Evolutionary conservation across 495 filamentous ascomycete species (phyloP).

Genomic region (Talaromyces wortmannii): DNA sequence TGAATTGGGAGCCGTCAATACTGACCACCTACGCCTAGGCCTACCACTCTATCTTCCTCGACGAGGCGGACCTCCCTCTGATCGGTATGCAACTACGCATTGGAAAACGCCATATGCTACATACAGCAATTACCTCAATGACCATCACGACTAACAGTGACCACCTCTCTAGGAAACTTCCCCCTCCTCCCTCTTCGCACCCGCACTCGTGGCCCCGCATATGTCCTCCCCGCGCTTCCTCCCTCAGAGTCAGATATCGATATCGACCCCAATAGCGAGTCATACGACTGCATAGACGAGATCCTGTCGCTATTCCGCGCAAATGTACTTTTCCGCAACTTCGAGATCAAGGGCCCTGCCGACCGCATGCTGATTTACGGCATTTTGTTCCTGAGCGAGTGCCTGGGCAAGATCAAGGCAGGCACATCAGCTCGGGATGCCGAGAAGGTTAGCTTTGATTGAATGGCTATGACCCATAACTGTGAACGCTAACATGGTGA

Average conservation of each 20-base stretch:
- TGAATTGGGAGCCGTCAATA: not conserved
- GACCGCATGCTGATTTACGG: conserved; percentile 95
- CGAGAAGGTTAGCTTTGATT: conserved; percentile 42
- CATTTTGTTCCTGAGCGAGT: conserved; percentile 88
- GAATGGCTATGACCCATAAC: not conserved
- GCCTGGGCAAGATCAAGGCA: conserved; percentile 76
- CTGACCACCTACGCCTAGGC: conserved; percentile 43
- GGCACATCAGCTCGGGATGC: conserved; percentile 52
- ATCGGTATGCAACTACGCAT: conserved; percentile 42
- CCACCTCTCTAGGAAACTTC: conserved; percentile 64
- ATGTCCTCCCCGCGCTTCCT: conserved; percentile 70
- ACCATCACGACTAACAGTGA: not conserved
- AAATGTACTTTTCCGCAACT: conserved; percentile 98
- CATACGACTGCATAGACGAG: conserved; percentile 94
- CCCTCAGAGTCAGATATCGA: conserved; percentile 59
- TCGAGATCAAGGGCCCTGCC: conserved; percentile 95
- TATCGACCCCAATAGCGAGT: conserved; percentile 76
- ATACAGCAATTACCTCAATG: not conserved
- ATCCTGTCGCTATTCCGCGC: conserved; percentile 88
- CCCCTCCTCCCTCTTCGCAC: conserved; percentile 91
- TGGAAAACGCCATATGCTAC: conserved; percentile 2
- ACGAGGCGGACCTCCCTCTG: conserved; percentile 62
- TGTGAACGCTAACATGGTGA: too few relatives aligned
- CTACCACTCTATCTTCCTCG: conserved; percentile 91
- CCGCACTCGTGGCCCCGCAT: conserved; percentile 84